Base-by-base conservation (phyloP, 2,329 filamentous ascomycete genomes). In the Aspergillus sclerotialis region DNA sequence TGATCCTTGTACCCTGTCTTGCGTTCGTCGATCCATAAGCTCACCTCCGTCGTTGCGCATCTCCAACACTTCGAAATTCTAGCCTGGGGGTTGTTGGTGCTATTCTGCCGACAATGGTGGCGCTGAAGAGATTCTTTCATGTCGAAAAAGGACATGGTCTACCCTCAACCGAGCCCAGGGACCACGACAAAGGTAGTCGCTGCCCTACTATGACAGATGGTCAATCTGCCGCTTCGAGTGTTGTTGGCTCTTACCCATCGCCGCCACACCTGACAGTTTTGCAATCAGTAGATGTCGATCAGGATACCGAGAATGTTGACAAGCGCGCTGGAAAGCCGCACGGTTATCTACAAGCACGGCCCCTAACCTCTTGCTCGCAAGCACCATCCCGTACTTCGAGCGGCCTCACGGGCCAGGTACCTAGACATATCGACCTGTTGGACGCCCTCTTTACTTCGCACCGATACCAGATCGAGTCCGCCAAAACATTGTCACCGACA, bases 361-460 rank as follows among this genome's bases (percentile, higher is more conserved):
- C 57, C 5, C 18, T 43, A 27, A 11, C 43, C 44, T 26, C 34
- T 28, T 31, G 11, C 9, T 17, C 29, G 6, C 28, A 32, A 28
- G 23, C 23, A 6, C 48, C 50, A 13, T 47, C 48, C 41, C 46
- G 42, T 36, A 43, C 40, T 28, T 48, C 48, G 15, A 50, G 32
- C 36, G 44, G 38, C 17, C 42, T 33, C 27, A 43, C 39, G 11
- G 35, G 37, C 24, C 51, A 39, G 28, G 56, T 36, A 19, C 39
- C 49, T 24, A 55, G 60, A 13, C 60, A 66, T 49, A 52, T 66
- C 28, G 63, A 66, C 40, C 46, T 66, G 19, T 42, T 65, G 13
- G 60, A 63, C 38, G 62, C 63, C 9, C 35, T 63, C n/a, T 55
- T 52, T 32, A 51, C 54, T n/a, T 47, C 53, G 1, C 56, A 63